Conservation (phyloP, 2,329 filamentous ascomycete species). For the Microsporum ferrugineum region DNA sequence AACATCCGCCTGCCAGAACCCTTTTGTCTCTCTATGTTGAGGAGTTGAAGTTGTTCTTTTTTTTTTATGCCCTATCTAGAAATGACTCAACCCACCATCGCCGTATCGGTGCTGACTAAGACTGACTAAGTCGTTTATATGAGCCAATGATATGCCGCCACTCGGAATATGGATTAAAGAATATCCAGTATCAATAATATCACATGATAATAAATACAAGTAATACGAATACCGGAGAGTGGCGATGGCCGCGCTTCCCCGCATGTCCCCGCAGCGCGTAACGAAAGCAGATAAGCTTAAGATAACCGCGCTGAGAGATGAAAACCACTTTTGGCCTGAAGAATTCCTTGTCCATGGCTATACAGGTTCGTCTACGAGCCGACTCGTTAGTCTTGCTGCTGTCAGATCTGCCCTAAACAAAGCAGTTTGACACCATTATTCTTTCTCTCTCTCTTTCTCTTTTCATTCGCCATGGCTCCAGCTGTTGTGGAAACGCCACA, state of each 20-base stretch:
- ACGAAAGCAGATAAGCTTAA: background rate
- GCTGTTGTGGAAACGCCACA: constrained; percentile 40
- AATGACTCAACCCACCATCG: background rate
- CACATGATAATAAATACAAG: background rate
- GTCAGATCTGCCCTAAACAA: background rate
- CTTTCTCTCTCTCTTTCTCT: background rate
- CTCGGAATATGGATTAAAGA: background rate
- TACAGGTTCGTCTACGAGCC: background rate
- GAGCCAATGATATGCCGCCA: background rate
- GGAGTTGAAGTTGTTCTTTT: background rate
- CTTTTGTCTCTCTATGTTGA: background rate
- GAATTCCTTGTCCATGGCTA: background rate
- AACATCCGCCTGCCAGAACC: background rate
- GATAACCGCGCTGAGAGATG: background rate
- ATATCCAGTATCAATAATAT: background rate
- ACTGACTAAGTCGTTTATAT: background rate
- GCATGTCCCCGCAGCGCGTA: background rate
- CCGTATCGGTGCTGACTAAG: background rate
- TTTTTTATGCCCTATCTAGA: background rate
- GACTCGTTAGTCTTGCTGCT: background rate
- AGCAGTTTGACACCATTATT: background rate
- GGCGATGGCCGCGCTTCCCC: constrained; percentile 23
- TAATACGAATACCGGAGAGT: constrained; percentile 21
- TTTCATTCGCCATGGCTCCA: constrained; percentile 44
- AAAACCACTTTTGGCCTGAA: background rate